Conservation (phyloP, 768 basidiomycete genomes). For the Suillus cothurnatus region DNA sequence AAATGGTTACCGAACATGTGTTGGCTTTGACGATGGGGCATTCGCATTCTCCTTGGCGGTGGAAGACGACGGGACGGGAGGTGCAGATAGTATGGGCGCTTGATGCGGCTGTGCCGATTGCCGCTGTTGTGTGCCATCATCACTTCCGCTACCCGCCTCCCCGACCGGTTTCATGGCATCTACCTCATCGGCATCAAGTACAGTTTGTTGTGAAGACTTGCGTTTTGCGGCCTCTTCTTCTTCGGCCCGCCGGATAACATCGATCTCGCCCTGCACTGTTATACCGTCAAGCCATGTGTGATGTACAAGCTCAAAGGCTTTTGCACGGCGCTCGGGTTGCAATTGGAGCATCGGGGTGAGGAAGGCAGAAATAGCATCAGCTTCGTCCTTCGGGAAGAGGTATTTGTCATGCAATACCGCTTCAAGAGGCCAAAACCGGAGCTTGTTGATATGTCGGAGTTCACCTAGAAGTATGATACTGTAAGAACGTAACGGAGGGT, state of each 20-base stretch:
- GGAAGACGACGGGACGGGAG: conserved; percentile 30
- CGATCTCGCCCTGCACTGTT: conserved; percentile 88
- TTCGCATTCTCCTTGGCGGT: conserved; percentile 20
- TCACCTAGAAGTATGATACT: conserved; percentile 51
- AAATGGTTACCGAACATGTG: conserved; percentile 2
- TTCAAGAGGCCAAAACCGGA: conserved; percentile 88
- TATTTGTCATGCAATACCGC: conserved; percentile 93
- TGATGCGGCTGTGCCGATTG: conserved; percentile 16
- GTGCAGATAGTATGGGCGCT: conserved; percentile 36
- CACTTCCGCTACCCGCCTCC: not conserved
- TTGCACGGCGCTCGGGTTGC: conserved; percentile 86
- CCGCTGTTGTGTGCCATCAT: conserved; percentile 12
- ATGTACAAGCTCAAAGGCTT: conserved; percentile 81
- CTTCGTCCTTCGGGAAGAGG: conserved; percentile 82
- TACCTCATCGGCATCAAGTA: conserved; percentile 32
- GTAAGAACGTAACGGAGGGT: not conserved
- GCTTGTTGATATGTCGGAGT: conserved; percentile 90
- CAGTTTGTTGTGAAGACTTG: conserved; percentile 18
- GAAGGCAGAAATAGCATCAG: conserved; percentile 80
- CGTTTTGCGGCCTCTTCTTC: conserved; percentile 44
- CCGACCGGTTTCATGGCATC: conserved; percentile 77
- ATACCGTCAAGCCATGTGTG: conserved; percentile 88
- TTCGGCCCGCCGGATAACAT: conserved; percentile 70
- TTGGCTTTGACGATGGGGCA: conserved; percentile 16
- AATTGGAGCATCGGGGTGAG: conserved; percentile 88